phyloP scores from a whole-genome alignment of 805 yeast genomes.

The Suhomyces kilbournensis region DNA sequence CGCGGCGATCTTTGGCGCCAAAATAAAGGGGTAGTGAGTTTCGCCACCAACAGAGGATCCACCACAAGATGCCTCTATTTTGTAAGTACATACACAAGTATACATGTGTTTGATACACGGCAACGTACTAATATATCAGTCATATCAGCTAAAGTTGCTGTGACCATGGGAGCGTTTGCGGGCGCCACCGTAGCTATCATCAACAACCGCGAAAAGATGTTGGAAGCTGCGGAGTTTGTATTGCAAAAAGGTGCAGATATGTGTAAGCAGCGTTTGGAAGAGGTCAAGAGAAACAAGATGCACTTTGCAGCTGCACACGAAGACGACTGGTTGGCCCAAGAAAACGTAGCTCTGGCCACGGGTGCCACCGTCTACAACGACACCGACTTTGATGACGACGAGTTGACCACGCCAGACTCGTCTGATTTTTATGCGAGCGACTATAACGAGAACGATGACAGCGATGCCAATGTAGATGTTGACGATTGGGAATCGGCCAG shows the following conservation, averaged over 20 bases:
- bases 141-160: slow-evolving; percentile 28
- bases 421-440: slow-evolving; percentile 10
- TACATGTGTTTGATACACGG: neutral
- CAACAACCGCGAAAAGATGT: slow-evolving; percentile 25
- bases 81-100: neutral
- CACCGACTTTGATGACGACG: slow-evolving; percentile 12
- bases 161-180: slow-evolving; percentile 30
- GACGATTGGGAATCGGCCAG: slow-evolving; percentile 2
- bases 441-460: slow-evolving; percentile 1
- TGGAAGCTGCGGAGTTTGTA: slow-evolving; percentile 26
- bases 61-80: neutral
- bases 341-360: slow-evolving; percentile 1
- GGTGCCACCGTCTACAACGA: slow-evolving; percentile 4
- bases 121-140: neutral
- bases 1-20: neutral
- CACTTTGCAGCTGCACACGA: slow-evolving; percentile 22
- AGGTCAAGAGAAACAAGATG: slow-evolving; percentile 14
- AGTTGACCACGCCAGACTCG: neutral
- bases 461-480: neutral
- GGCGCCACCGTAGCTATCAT: slow-evolving; percentile 35
- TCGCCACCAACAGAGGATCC: neutral
- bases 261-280: slow-evolving; percentile 17
- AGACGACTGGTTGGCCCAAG: slow-evolving; percentile 11
- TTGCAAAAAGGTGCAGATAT: slow-evolving; percentile 30
- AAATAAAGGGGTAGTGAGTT: neutral